A percentile compares a stretch with the other conserved stretches of the same genome.
Conservation (phyloP, 352 stramenopile species). For the Globisporangium nodosum region DNA sequence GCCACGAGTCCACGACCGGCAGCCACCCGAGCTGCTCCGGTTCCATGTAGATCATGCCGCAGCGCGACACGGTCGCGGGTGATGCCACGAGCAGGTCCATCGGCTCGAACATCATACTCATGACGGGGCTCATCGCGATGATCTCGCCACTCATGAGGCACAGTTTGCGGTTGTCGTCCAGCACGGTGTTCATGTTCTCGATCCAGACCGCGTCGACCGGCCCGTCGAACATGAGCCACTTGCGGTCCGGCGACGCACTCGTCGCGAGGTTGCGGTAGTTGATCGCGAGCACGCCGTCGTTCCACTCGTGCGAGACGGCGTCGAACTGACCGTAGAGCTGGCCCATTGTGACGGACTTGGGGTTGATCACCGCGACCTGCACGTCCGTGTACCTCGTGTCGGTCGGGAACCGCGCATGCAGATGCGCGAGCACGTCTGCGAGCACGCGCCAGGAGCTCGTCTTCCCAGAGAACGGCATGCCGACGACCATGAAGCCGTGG, state of each 20-base stretch:
- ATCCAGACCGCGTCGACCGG: conserved; percentile 93
- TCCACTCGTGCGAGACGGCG: conserved; percentile 93
- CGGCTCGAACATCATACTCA: conserved; percentile 96
- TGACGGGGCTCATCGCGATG: conserved; percentile 91
- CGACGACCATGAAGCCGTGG: conserved; percentile 95
- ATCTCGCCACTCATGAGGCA: conserved; percentile 94
- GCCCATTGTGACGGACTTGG: conserved; percentile 91
- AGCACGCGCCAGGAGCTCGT: conserved; percentile 89
- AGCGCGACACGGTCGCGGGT: conserved; percentile 90
- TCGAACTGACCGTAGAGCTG: conserved; percentile 95
- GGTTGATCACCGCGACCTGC: conserved; percentile 86
- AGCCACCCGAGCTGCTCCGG: conserved; percentile 88
- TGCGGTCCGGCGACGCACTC: conserved; percentile 67
- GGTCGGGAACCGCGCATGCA: conserved; percentile 64
- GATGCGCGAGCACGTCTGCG: conserved; percentile 78
- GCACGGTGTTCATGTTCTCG: conserved; percentile 95
- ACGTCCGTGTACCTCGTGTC: conserved; percentile 74
- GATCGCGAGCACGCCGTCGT: conserved; percentile 91
- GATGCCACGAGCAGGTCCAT: conserved; percentile 93
- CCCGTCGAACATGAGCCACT: conserved; percentile 94
- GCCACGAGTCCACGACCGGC: conserved; percentile 87
- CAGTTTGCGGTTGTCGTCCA: conserved; percentile 94
- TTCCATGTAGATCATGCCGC: conserved; percentile 95
- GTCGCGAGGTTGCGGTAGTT: conserved; percentile 86
- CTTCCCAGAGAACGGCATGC: conserved; percentile 93